Evolutionary conservation across 1,284 basidiomycete genomes (phyloP).

Genomic region (Rhodotorula mucilaginosa): DNA sequence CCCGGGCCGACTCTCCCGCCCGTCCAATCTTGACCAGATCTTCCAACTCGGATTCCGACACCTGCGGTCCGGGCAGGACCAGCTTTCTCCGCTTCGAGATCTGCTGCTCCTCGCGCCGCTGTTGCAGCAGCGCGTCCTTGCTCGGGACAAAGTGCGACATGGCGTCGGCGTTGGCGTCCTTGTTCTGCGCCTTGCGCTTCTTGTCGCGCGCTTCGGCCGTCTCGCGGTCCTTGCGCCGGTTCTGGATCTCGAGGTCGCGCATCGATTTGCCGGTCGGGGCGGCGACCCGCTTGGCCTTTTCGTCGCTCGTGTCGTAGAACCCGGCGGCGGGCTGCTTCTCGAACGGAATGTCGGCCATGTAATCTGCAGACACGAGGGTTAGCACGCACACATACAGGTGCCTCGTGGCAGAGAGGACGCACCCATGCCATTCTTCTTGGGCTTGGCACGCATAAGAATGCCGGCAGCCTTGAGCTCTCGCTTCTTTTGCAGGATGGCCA

Average conservation of each 20-base stretch:
- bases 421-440: conserved; percentile 97
- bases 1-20: conserved; percentile 81
- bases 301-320: conserved; percentile 95
- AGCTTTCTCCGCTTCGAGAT: conserved; percentile 85
- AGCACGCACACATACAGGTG: background rate
- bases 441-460: conserved; percentile 78
- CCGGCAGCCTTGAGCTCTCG: conserved; percentile 96
- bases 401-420: conserved; percentile 46
- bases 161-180: conserved; percentile 57
- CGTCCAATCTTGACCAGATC: conserved; percentile 98
- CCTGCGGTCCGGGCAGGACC: conserved; percentile 83
- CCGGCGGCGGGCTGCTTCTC: conserved; percentile 93
- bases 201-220: conserved; percentile 81
- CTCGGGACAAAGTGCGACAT: conserved; percentile 90
- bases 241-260: conserved; percentile 75
- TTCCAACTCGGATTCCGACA: conserved; percentile 92
- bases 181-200: conserved; percentile 61
- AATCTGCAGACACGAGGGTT: conserved; percentile 55
- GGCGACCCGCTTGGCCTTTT: conserved; percentile 79
- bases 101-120: conserved; percentile 93
- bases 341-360: conserved; percentile 97
- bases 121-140: conserved; percentile 93
- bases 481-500: conserved; percentile 97
- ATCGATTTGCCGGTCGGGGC: conserved; percentile 91
- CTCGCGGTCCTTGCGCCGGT: conserved; percentile 86